Evolutionary conservation across 768 basidiomycete genomes (phyloP), one percentile per base, ranked within the genome.

Genomic region (Boletus subparvulus): DNA sequence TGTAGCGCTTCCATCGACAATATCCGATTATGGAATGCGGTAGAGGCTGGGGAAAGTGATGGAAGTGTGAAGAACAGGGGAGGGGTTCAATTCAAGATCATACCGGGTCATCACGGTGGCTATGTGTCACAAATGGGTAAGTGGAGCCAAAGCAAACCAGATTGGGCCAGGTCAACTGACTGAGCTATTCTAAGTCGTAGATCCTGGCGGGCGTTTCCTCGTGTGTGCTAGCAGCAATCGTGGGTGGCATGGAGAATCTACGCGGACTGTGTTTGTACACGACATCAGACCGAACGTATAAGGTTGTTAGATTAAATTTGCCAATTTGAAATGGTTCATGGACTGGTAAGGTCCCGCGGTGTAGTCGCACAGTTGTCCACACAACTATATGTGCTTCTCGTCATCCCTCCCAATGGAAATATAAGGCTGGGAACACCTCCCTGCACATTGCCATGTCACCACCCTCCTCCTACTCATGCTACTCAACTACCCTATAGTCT

Each of bases 101-200:
- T 98, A 37, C 88, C 94, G 12, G 96, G 95, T 0, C 96, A 97
- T 75, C 92, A 97, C 73, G 94, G 95, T 37, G 96, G 95, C 10
- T 89, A 88, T 65, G 83, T 98, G 4, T 96, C 94, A 3, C 87
- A 93, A 66, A 90, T 98, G 84, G 74, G 96, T 98, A 75, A 68
- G 92, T 83, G 53, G 44, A 43, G 28, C 36, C 45, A 41, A 45
- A 39, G 32, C 41, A 45, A 40, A 47, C 59, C 58, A 50, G 57
- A 49, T 49, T 39, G 56, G 52, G 54, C 6, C 19, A 24, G 48
- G 70, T 73, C 63, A 61, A 60, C 61, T 64, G 60, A 62, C 65
- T 47, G 50, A 42, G 50, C 36, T 56, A 54, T 62, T 60, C 17
- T 53, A 65, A 98, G 95, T 94, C 58, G 80, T 97, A 44, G 95